phyloP scores from a whole-genome alignment of 2,329 filamentous ascomycete genomes.

The Cytospora piceicola region DNA sequence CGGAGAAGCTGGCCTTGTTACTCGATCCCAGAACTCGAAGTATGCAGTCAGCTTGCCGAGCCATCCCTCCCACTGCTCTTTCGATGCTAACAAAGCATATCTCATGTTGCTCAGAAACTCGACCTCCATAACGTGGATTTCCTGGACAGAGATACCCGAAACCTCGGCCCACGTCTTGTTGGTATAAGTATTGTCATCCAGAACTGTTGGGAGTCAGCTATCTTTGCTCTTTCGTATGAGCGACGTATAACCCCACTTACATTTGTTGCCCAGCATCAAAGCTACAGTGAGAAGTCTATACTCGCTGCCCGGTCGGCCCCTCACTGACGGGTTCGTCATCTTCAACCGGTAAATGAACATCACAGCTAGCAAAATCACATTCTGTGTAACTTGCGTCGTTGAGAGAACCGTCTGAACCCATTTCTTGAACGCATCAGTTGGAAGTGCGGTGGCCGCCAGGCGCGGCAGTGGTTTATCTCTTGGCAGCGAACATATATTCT shows the following conservation, averaged over 20 bases:
- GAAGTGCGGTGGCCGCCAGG: slow-evolving; percentile 73
- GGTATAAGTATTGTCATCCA: slow-evolving; percentile 98
- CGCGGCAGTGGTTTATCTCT: slow-evolving; percentile 49
- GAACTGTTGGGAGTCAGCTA: slow-evolving; percentile 54
- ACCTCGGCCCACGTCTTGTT: slow-evolving; percentile 99
- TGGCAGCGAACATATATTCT: slow-evolving; percentile 57
- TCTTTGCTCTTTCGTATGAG: slow-evolving; percentile 24
- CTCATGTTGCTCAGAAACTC: slow-evolving; percentile 99
- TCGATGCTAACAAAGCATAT: slow-evolving; percentile 87
- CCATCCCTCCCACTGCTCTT: slow-evolving; percentile 87
- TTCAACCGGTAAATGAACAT: slow-evolving; percentile 94
- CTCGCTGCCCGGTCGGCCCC: slow-evolving; percentile 90
- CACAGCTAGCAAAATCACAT: slow-evolving; percentile 87
- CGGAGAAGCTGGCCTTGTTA: slow-evolving; percentile 47
- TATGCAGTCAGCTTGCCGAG: slow-evolving; percentile 81
- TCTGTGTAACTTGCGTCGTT: slow-evolving; percentile 94
- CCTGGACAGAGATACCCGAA: slow-evolving; percentile 87
- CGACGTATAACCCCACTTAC: slow-evolving; percentile 49
- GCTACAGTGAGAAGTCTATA: slow-evolving; percentile 92
- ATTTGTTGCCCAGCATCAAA: slow-evolving; percentile 98
- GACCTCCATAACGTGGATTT: slow-evolving; percentile 99
- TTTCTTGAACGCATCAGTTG: slow-evolving; percentile 81
- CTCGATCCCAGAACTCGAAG: slow-evolving; percentile 78
- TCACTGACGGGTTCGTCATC: slow-evolving; percentile 83
- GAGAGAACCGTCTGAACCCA: slow-evolving; percentile 91